These are phyloP conservation scores for Fragaria nilgerrensis DNA, from an alignment of 306 rosid genomes.

Conservation along the genomic window DNA sequence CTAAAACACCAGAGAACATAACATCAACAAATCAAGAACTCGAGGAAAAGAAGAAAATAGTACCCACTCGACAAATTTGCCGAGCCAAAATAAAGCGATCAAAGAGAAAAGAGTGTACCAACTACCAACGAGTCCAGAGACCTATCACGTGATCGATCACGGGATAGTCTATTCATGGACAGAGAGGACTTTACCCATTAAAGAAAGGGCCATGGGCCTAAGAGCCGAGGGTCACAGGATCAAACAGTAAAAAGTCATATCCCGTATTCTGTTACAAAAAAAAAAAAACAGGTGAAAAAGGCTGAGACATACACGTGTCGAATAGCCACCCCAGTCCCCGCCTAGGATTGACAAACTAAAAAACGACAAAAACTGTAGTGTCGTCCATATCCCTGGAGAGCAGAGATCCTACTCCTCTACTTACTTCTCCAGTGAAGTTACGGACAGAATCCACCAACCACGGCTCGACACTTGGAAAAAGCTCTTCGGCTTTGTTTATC, in stretches of 20 bases:
- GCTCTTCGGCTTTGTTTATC: background rate
- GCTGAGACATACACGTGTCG: background rate
- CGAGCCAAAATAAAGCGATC: too few relatives aligned
- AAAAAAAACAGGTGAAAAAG: background rate
- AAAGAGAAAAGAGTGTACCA: too few relatives aligned
- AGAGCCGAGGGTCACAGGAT: background rate
- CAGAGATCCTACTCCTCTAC: background rate
- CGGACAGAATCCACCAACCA: background rate
- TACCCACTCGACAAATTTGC: too few relatives aligned
- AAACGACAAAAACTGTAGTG: background rate
- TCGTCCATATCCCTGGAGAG: background rate
- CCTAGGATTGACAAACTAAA: background rate
- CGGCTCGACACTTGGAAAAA: background rate
- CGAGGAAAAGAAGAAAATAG: background rate
- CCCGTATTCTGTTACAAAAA: background rate
- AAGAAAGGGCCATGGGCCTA: background rate
- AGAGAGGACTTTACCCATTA: slow-evolving; percentile 1
- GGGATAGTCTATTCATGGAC: background rate
- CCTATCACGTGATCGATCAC: slow-evolving; percentile 3
- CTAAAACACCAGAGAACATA: too few relatives aligned
- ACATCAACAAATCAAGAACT: background rate
- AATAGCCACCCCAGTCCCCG: background rate
- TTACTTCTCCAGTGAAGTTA: background rate
- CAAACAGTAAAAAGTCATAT: background rate
- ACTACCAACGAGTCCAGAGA: background rate